Percentiles rank a stretch among this genome's conserved stretches.
phyloP scores from a whole-genome alignment of 2,329 filamentous ascomycete genomes.

The Pseudogymnoascus verrucosus region DNA sequence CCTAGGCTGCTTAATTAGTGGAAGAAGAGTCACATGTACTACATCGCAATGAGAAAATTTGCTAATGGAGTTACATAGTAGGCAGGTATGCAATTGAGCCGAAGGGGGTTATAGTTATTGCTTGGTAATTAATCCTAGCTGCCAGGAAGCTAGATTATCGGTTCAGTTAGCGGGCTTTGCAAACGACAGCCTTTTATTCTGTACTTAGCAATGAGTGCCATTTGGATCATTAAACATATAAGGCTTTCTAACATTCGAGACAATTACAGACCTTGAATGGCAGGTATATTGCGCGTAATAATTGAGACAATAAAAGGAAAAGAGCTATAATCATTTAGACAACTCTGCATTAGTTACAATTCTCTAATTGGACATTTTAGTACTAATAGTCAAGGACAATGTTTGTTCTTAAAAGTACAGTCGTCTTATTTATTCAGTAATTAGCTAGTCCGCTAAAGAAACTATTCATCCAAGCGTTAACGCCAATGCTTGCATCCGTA shows the following conservation, averaged over 20 bases:
- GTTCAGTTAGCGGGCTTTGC: not conserved
- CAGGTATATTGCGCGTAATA: not conserved
- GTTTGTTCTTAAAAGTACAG: not conserved
- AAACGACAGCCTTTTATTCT: not conserved
- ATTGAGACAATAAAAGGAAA: not conserved
- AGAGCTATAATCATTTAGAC: not conserved
- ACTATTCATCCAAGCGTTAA: not conserved
- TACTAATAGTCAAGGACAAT: not conserved
- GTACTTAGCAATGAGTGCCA: not conserved
- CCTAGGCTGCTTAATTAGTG: not conserved
- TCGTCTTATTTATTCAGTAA: not conserved
- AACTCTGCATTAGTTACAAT: not conserved
- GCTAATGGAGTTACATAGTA: not conserved
- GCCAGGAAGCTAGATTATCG: not conserved
- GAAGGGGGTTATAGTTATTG: not conserved
- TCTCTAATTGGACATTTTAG: not conserved
- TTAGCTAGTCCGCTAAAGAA: not conserved
- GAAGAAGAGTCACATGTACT: not conserved
- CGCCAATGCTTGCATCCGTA: not conserved
- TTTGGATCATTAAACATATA: not conserved
- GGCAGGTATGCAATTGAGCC: not conserved
- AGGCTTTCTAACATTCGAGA: not conserved
- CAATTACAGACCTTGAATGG: not conserved
- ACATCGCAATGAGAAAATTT: not conserved
- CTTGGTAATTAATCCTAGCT: not conserved